Evolutionary conservation across 768 basidiomycete genomes (phyloP), one percentile per base, ranked within the genome.

Genomic region (Suillus subalutaceus): DNA sequence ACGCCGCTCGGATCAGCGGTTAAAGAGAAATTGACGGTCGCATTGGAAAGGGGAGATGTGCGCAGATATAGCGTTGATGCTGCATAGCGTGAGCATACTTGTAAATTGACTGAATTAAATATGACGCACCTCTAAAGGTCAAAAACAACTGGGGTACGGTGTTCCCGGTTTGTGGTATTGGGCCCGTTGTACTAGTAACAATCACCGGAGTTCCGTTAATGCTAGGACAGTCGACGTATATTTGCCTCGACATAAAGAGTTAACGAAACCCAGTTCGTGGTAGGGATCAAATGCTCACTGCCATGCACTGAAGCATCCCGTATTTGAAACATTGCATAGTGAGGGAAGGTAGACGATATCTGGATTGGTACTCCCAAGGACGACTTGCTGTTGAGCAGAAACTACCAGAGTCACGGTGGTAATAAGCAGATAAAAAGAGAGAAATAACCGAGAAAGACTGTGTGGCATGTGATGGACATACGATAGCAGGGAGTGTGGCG

Each of bases 131-230:
- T 78, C 79, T 79, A 75, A 88, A 86, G 40, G 76, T 78, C 63
- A 89, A 72, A 70, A 88, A 88, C 77, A 88, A 78, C 65, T 88
- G 88, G 2, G 86, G 87, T 65, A 86, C 74, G 46, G 85, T 79
- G 64, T 81, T 74, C 26, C 73, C 79, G 18, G 81, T 75, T 48
- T 74, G 75, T 46, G 79, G 71, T 69, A 79, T 77, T 6, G 85
- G 83, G 2, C 87, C 86, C 53, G 26, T 32, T 56, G 55, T 56
- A 37, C 73, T 67, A 23, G 85, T 84, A 44, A 80, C 75, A 35
- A 77, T 69, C 12, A 71, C 8, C 20, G 69, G 60, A 2, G 62
- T 67, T 13, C 69, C 74, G 26, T 56, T 13, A 43, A 65, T 41
- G 50, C 52, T 37, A 4, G 67, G 64, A 43, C 38, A 64, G 63